Percentiles rank a stretch among this genome's conserved stretches.
phyloP scores from a whole-genome alignment of 2,329 filamentous ascomycete species.

The Cladosporium oxysporum region DNA sequence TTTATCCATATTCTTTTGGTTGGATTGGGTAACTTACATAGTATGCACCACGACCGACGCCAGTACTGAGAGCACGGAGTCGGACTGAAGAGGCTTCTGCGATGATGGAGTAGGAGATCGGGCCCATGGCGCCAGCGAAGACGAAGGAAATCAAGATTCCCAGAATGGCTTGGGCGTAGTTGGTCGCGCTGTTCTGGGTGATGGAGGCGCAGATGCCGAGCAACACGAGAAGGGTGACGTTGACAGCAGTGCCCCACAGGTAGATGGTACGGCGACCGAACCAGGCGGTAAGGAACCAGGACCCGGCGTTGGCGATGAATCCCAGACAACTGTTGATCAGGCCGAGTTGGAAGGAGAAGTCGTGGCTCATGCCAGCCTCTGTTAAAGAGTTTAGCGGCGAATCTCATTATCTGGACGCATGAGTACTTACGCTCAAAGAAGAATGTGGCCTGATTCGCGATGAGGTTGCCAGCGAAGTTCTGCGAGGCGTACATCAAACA shows the following conservation, averaged over 20 bases:
- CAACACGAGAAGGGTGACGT: slow-evolving; percentile 72
- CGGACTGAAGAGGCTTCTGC: slow-evolving; percentile 79
- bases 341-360: slow-evolving; percentile 48
- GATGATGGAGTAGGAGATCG: slow-evolving; percentile 86
- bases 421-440: slow-evolving; percentile 49
- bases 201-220: slow-evolving; percentile 77
- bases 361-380: slow-evolving; percentile 47
- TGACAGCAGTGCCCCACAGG: slow-evolving; percentile 64
- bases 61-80: slow-evolving; percentile 88
- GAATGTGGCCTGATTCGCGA: slow-evolving; percentile 52
- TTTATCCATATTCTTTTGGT: not conserved
- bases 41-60: slow-evolving; percentile 72
- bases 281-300: slow-evolving; percentile 74
- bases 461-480: slow-evolving; percentile 49
- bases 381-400: slow-evolving; percentile 29
- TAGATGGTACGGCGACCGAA: slow-evolving; percentile 76
- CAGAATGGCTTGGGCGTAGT: slow-evolving; percentile 72
- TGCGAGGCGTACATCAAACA: slow-evolving; percentile 56
- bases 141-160: slow-evolving; percentile 78
- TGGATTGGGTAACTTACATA: not conserved
- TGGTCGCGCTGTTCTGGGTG: slow-evolving; percentile 59
- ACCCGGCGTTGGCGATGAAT: slow-evolving; percentile 77
- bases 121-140: slow-evolving; percentile 86
- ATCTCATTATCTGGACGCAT: not conserved
- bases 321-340: slow-evolving; percentile 64